Evolutionary conservation across 805 yeast species (phyloP).

Genomic region (Lachancea kluyveri): DNA sequence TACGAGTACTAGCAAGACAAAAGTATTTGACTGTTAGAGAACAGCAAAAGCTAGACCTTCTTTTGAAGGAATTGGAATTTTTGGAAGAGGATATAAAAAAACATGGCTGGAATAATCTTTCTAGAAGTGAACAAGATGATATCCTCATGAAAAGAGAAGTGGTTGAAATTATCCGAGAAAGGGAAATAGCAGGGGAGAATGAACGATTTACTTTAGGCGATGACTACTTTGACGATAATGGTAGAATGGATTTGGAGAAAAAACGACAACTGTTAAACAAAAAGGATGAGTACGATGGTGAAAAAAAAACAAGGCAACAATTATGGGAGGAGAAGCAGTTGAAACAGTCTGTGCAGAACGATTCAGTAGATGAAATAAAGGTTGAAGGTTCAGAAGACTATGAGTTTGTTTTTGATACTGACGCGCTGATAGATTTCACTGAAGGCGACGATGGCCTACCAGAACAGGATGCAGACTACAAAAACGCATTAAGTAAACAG

Average conservation of each 20-base stretch:
- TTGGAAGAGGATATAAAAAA: slow-evolving; percentile 43
- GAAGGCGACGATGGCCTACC: slow-evolving; percentile 33
- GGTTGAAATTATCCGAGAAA: slow-evolving; percentile 37
- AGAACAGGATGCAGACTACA: slow-evolving; percentile 28
- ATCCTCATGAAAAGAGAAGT: slow-evolving; percentile 46
- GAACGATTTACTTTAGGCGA: slow-evolving; percentile 49
- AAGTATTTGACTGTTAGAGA: slow-evolving; percentile 44
- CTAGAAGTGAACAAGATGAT: slow-evolving; percentile 45
- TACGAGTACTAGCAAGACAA: slow-evolving; percentile 45
- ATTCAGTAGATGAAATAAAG: slow-evolving; percentile 20
- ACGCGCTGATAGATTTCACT: slow-evolving; percentile 53
- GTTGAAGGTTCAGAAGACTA: slow-evolving; percentile 38
- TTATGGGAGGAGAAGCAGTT: slow-evolving; percentile 32
- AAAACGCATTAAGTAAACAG: slow-evolving; percentile 15
- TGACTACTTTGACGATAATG: slow-evolving; percentile 46
- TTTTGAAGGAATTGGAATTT: slow-evolving; percentile 42
- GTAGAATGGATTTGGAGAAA: slow-evolving; percentile 46
- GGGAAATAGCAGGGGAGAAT: slow-evolving; percentile 27
- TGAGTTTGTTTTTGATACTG: slow-evolving; percentile 70
- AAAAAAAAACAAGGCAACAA: slow-evolving; percentile 28
- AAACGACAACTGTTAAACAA: slow-evolving; percentile 46
- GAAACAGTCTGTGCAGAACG: slow-evolving; percentile 19
- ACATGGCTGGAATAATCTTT: slow-evolving; percentile 50
- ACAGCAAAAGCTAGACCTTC: slow-evolving; percentile 36
- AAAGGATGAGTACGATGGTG: slow-evolving; percentile 21